These are phyloP conservation scores for Inonotus obliquus DNA, from an alignment of 1,284 basidiomycete species.

Conservation along the genomic window DNA sequence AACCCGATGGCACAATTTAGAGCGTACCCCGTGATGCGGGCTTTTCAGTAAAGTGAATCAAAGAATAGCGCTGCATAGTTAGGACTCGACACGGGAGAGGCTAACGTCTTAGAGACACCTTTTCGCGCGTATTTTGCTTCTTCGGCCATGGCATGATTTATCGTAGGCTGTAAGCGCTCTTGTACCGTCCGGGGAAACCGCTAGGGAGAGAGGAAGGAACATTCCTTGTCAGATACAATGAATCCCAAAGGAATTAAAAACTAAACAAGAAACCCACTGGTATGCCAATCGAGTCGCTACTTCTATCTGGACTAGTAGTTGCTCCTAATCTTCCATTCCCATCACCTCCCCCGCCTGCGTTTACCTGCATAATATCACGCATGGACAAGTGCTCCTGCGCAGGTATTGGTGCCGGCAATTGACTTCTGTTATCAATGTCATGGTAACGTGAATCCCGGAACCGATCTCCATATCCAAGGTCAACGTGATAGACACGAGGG, in stretches of 20 bases:
- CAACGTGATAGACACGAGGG: not conserved
- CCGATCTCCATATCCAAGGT: not conserved
- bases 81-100: not conserved
- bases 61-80: not conserved
- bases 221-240: not conserved
- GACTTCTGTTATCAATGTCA: not conserved
- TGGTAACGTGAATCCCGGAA: not conserved
- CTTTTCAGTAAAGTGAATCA: slow-evolving; percentile 27
- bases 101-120: slow-evolving; percentile 12
- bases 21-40: slow-evolving; percentile 41
- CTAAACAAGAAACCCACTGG: not conserved
- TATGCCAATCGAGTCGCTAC: not conserved
- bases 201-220: not conserved
- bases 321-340: not conserved
- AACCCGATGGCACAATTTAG: slow-evolving; percentile 53
- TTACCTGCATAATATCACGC: not conserved
- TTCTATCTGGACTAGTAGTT: too few relatives aligned
- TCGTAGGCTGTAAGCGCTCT: slow-evolving; percentile 31
- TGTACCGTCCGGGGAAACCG: slow-evolving; percentile 23
- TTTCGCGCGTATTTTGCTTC: slow-evolving; percentile 20
- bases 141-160: slow-evolving; percentile 27
- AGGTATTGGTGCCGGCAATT: not conserved
- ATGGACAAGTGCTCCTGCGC: not conserved
- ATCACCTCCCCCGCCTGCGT: not conserved
- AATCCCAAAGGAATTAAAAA: not conserved